Percentiles rank a stretch among this genome's conserved stretches.
phyloP scores from a whole-genome alignment of 345 rosid genomes.

The Eucalyptus coolabah region DNA sequence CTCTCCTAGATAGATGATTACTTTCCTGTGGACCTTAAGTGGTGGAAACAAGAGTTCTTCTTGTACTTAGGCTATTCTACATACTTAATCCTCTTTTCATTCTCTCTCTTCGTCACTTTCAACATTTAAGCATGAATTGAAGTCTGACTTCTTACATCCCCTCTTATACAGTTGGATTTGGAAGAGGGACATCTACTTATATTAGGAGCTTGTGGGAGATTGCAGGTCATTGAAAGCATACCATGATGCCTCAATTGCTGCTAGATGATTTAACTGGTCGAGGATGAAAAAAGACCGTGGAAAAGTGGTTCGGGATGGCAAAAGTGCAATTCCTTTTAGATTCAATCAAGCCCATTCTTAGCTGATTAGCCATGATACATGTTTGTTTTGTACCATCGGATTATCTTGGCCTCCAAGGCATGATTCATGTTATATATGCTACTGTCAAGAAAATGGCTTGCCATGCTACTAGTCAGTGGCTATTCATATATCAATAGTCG shows the following conservation, averaged over 20 bases:
- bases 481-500: not conserved
- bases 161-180: not conserved
- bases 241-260: not conserved
- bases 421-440: not conserved
- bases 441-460: not conserved
- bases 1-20: not conserved
- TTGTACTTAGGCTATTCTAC: not conserved
- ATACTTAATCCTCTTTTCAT: not conserved
- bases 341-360: not conserved
- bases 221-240: not conserved
- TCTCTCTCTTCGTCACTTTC: not conserved
- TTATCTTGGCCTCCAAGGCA: not conserved
- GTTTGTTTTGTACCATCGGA: not conserved
- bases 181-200: not conserved
- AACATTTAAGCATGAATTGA: not conserved
- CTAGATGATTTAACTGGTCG: not conserved
- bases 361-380: not conserved
- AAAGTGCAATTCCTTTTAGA: not conserved
- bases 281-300: not conserved
- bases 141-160: not conserved
- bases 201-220: not conserved
- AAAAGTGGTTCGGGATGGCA: not conserved
- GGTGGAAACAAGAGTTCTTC: not conserved
- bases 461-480: not conserved
- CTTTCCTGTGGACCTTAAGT: not conserved